Evolutionary conservation across 805 yeast species (phyloP), one percentile per base, ranked within the genome.

Genomic region (Babjeviella inositovora): DNA sequence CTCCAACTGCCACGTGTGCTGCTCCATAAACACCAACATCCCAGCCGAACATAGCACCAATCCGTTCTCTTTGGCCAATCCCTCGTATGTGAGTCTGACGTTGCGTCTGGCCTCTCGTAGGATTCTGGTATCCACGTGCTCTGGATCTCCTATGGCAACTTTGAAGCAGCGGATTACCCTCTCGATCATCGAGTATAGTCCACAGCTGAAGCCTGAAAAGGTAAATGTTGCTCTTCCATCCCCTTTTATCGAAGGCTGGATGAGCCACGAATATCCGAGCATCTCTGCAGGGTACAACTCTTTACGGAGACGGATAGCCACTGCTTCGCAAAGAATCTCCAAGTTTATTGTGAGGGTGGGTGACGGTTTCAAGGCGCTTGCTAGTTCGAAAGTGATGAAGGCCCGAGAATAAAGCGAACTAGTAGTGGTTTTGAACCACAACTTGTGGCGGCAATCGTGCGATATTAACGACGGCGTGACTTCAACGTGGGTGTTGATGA

Each of bases 231-330:
- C 37, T 5, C 72, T 61, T 1, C 59, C 54, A 24, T 59, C 66
- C 4, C 77, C 72, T 31, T 62, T 62, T 8, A 50, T 29, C 4
- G 73, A 65, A 0, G 81, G 63, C 17, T 43, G 48, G 0, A 75
- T 29, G 11, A 64, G 70, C 64, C 75, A 75, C 1, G 61, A 38
- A 34, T 57, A 70, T 2, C 71, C 69, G 7, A 70, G 28, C n/a
- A 54, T 37, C 26, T 70, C 65, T 1, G 70, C 56, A 1, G 64
- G 60, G 35, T 74, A 76, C 2, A 76, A 33, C 5, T 31, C 28
- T 4, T 47, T 39, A 13, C 56, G 41, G 1, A 74, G 34, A 8
- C 41, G 37, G 2, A 39, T 34, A 13, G 57, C 64, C 4, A 70
- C 31, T 3, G 69, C 24, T 23, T 65, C 69, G 7, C 59, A 50